Percentiles rank a stretch among this genome's conserved stretches.
These are phyloP conservation scores for Punica granatum DNA, from an alignment of 345 rosid species.

Conservation along the genomic window DNA sequence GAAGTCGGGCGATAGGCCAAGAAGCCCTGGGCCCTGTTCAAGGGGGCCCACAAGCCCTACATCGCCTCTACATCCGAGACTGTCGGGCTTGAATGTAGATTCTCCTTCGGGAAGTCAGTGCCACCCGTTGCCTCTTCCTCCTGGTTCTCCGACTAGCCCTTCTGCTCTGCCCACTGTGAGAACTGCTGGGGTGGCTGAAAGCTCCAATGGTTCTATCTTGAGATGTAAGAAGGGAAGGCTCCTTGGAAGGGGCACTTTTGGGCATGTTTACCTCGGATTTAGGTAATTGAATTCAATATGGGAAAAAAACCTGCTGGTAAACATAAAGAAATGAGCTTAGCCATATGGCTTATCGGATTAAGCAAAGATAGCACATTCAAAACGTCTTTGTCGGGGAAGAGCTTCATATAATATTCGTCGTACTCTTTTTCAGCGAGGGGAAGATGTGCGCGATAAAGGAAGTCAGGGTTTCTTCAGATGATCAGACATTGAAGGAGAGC, in stretches of 20 bases:
- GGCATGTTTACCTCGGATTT: constrained; percentile 88
- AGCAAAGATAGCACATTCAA: not conserved
- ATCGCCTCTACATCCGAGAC: constrained; percentile 62
- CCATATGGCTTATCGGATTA: not conserved
- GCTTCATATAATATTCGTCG: constrained; percentile 7
- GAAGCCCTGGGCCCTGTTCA: constrained; percentile 48
- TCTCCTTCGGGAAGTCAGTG: constrained; percentile 60
- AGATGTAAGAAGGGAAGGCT: constrained; percentile 88
- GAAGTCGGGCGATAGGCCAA: constrained; percentile 30
- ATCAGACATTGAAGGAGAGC: constrained; percentile 73
- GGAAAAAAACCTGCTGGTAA: not conserved
- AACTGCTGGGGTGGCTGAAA: constrained; percentile 34
- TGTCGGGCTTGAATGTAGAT: constrained; percentile 42
- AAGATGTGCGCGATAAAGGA: constrained; percentile 97
- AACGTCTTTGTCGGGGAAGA: not conserved
- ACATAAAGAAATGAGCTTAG: not conserved
- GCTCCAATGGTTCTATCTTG: constrained; percentile 27
- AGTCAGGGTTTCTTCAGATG: constrained; percentile 76
- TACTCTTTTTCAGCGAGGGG: constrained; percentile 50
- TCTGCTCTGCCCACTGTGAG: constrained; percentile 40
- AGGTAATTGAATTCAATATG: constrained; percentile 33
- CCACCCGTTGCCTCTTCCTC: constrained; percentile 90
- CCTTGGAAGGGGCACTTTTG: constrained; percentile 93
- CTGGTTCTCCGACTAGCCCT: constrained; percentile 80
- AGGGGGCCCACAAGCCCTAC: constrained; percentile 62